Conservation (phyloP, 768 basidiomycete genomes). For the Pisolithus albus region DNA sequence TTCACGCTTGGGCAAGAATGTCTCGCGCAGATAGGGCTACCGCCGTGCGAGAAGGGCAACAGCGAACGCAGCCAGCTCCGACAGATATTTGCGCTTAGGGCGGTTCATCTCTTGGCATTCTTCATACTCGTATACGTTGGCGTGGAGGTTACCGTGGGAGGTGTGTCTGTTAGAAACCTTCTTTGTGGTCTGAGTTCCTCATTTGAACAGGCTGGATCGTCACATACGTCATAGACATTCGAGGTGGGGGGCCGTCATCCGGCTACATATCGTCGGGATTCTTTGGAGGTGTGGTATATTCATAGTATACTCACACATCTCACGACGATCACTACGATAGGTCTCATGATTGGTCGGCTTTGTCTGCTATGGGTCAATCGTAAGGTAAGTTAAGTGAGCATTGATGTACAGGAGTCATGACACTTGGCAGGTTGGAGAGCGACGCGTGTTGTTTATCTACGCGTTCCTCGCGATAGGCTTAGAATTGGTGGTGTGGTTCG, state of each 20-base stretch:
- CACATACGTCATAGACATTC: slow-evolving; percentile 43
- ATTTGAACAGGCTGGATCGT: slow-evolving; percentile 57
- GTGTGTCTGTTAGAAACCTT: slow-evolving; percentile 15
- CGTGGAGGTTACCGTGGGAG: slow-evolving; percentile 49
- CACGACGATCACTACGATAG: slow-evolving; percentile 23
- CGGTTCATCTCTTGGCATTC: slow-evolving; percentile 56
- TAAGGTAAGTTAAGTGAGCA: slow-evolving; percentile 30
- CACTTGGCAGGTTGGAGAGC: slow-evolving; percentile 42
- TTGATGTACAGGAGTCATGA: neutral
- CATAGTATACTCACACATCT: neutral
- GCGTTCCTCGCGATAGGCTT: slow-evolving; percentile 46
- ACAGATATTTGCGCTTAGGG: slow-evolving; percentile 46
- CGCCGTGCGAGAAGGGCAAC: slow-evolving; percentile 29
- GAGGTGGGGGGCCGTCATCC: slow-evolving; percentile 40
- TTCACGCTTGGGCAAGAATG: slow-evolving; percentile 36
- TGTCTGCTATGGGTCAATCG: slow-evolving; percentile 49
- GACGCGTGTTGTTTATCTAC: slow-evolving; percentile 47
- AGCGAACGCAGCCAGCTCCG: slow-evolving; percentile 34
- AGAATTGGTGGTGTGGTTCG: slow-evolving; percentile 53
- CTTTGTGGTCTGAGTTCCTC: neutral
- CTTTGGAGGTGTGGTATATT: slow-evolving; percentile 39
- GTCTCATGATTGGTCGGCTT: slow-evolving; percentile 52
- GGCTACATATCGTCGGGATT: slow-evolving; percentile 51
- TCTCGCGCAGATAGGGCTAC: slow-evolving; percentile 46
- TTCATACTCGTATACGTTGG: slow-evolving; percentile 66